Evolutionary conservation across 108 stramenopile species (phyloP), one percentile per base, ranked within the genome.

Genomic region (Pseudonitzschia multistriata): DNA sequence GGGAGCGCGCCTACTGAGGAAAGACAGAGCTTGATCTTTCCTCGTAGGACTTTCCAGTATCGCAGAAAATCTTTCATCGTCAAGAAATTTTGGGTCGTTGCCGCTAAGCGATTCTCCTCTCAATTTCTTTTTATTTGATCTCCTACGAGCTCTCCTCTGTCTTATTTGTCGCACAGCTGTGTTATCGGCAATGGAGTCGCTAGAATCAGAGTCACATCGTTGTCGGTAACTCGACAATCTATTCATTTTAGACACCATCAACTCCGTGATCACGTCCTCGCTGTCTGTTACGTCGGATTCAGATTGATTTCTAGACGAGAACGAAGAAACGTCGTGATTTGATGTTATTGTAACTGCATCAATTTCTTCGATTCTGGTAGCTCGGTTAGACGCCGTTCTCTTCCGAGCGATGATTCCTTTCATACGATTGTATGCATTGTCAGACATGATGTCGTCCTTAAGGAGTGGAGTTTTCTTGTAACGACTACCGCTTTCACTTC

Each of bases 321-420:
- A 17, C 57, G 40, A 28, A 17, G 56, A 57, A 4, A 28, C 10
- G 24, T 28, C 10, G 8, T 37, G 6, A 37, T 37, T 37, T 8
- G 37, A 37, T 37, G 37, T 5, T 7, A 37, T 37, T 8, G 8
- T 5, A 8, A 37, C 37, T 2, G 13, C 42, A 13, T 17, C 42
- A 4, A 45, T 45, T 17, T 45, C 42, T 3, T 45, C 61, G 36
- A 17, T 62, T 13, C n/a, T 29, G 22, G 14, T 37, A 15, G 56
- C 2, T 24, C 14, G 56, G 59, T 29, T 21, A 14, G 31, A 25
- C 5, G 3, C 19, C 19, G 0, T 64, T 25, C 47, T 64, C 36
- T 64, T 64, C 29, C 42, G 42, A 29, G 63, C 63, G 22, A 64
- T 64, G 27, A 64, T 2, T 29, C 40, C 63, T 39, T 60, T 60